phyloP scores from a whole-genome alignment of 108 stramenopile species.

The Skeletonema menzelii region DNA sequence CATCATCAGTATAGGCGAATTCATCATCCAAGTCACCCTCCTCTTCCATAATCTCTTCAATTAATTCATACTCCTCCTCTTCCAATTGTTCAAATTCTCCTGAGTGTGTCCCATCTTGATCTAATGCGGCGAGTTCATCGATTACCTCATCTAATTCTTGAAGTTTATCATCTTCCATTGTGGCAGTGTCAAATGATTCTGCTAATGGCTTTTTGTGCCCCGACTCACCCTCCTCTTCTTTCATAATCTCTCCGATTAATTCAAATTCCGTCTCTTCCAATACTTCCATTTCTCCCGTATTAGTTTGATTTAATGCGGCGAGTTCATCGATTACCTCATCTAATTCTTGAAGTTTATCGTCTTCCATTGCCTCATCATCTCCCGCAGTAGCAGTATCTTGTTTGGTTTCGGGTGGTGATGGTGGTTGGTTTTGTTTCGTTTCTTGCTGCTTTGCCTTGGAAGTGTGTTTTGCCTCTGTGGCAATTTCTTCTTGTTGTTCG shows the following conservation, averaged over 20 bases:
- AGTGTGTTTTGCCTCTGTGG: not conserved
- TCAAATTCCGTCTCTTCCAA: conserved; percentile 5
- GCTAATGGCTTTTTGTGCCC: too few species aligned
- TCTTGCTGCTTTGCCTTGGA: not conserved
- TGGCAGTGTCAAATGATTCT: too few species aligned
- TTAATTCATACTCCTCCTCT: conserved; percentile 1
- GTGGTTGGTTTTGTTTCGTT: not conserved
- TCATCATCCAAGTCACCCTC: not conserved
- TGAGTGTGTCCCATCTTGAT: not conserved
- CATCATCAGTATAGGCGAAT: not conserved
- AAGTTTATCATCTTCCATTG: conserved; percentile 27
- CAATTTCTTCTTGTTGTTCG: not conserved
- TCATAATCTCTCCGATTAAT: not conserved
- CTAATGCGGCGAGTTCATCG: not conserved
- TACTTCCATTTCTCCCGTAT: not conserved
- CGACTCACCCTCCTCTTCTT: too few species aligned
- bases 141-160: conserved; percentile 33
- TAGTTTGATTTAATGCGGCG: not conserved
- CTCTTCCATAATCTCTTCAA: conserved; percentile 4
- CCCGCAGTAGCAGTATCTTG: not conserved
- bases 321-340: conserved; percentile 11
- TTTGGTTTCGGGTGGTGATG: too few species aligned
- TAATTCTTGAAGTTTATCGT: conserved; percentile 36
- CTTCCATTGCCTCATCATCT: conserved; percentile 2
- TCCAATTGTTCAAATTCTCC: not conserved